phyloP scores from a whole-genome alignment of 805 yeast species.

The Barnettozyma sp. region DNA sequence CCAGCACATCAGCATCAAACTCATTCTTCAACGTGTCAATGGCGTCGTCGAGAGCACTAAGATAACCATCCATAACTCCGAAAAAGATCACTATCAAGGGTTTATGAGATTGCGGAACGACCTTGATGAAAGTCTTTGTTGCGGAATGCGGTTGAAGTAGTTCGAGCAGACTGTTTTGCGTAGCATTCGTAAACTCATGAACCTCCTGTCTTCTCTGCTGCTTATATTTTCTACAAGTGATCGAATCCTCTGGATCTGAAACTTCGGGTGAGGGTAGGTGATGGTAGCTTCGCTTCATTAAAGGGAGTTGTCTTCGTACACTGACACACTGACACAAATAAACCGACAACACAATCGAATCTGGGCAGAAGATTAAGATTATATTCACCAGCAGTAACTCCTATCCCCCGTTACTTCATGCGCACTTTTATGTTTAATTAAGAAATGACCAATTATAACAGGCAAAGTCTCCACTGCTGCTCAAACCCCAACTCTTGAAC shows the following conservation, averaged over 20 bases:
- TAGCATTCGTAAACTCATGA: conserved; percentile 11
- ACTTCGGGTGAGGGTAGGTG: conserved; percentile 17
- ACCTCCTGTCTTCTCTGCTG: neutral
- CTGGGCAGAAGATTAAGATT: too few relatives aligned
- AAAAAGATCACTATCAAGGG: conserved; percentile 20
- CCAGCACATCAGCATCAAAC: conserved; percentile 16
- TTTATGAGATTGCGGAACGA: conserved; percentile 4
- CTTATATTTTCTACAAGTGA: neutral
- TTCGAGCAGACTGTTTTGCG: conserved; percentile 13
- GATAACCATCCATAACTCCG: conserved; percentile 17
- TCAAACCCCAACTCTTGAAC: too few relatives aligned
- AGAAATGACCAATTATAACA: too few relatives aligned
- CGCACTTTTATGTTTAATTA: too few relatives aligned
- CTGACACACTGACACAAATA: too few relatives aligned
- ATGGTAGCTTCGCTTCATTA: too few relatives aligned
- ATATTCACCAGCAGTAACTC: too few relatives aligned
- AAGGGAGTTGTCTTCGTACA: too few relatives aligned
- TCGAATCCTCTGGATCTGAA: conserved; percentile 7
- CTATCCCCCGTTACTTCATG: too few relatives aligned
- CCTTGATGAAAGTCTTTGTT: conserved; percentile 2
- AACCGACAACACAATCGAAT: too few relatives aligned
- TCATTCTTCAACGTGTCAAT: conserved; percentile 1
- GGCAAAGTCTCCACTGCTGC: too few relatives aligned
- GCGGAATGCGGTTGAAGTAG: conserved; percentile 6
- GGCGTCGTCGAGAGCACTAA: conserved; percentile 10